phyloP scores from a whole-genome alignment of 352 stramenopile species.

The Aphanomyces cochlioides region DNA sequence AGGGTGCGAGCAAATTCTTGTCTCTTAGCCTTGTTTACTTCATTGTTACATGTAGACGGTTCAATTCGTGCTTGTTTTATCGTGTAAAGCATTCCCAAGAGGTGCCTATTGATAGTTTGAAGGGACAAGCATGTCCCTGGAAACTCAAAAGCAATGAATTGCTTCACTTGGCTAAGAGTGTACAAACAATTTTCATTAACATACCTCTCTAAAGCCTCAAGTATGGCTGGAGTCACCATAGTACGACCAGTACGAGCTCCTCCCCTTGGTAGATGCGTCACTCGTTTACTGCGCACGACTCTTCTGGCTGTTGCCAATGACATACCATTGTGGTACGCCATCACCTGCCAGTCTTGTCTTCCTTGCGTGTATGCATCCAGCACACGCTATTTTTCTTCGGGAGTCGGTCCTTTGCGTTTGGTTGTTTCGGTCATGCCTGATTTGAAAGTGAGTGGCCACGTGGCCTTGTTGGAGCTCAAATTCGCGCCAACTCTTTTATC shows the following conservation, averaged over 20 bases:
- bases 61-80: conserved; percentile 30
- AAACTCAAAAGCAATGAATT: conserved; percentile 1
- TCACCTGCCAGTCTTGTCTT: neutral
- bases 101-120: conserved; percentile 27
- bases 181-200: conserved; percentile 12
- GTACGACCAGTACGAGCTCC: neutral
- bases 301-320: neutral
- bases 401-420: neutral
- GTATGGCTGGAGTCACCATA: neutral
- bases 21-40: conserved; percentile 33
- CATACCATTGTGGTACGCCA: conserved; percentile 5
- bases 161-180: conserved; percentile 1
- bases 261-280: neutral
- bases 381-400: neutral
- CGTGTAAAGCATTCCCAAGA: conserved; percentile 31
- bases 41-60: conserved; percentile 30
- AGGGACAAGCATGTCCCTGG: conserved; percentile 4
- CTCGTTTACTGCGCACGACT: neutral
- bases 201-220: conserved; percentile 10
- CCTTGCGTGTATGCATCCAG: neutral
- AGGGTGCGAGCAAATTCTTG: neutral
- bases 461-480: neutral
- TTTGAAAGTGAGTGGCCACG: too few species aligned
- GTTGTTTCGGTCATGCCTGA: neutral
- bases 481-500: neutral